Percentiles rank a stretch among this genome's conserved stretches.
phyloP scores from a whole-genome alignment of 192 early-diverging fungal species.

The Chytriomyces sp. region DNA sequence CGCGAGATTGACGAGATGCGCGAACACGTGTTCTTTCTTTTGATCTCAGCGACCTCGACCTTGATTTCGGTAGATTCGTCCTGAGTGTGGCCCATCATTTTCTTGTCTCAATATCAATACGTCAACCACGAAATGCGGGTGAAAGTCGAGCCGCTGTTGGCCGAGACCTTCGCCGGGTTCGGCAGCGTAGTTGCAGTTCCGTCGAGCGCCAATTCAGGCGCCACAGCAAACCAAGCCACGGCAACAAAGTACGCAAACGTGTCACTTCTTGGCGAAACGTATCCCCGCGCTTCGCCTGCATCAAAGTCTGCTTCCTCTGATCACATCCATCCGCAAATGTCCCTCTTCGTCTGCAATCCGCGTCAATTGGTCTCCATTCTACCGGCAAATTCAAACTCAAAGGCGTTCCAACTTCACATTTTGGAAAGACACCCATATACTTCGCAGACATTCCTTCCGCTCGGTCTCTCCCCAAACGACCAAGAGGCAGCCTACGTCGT shows the following conservation, averaged over 20 bases:
- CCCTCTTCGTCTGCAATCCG: conserved; percentile 5
- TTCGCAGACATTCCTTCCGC: conserved; percentile 79
- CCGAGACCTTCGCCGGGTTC: conserved; percentile 67
- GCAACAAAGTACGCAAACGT: conserved; percentile 71
- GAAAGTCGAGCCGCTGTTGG: conserved; percentile 51
- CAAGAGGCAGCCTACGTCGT: conserved; percentile 59
- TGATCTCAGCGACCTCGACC: no score
- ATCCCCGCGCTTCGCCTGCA: conserved; percentile 1
- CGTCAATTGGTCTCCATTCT: background rate
- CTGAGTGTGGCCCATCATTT: no score
- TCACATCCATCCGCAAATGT: background rate
- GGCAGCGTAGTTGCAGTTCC: conserved; percentile 65
- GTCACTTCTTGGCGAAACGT: conserved; percentile 51
- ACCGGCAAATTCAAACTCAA: conserved; percentile 4
- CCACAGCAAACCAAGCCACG: conserved; percentile 71
- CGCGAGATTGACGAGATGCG: no score
- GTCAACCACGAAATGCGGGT: no score
- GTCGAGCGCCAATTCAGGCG: background rate
- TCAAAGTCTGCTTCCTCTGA: no score
- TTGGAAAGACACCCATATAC: conserved; percentile 81
- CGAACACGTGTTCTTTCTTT: no score
- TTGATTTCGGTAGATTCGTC: no score
- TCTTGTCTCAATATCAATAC: no score
- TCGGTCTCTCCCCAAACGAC: conserved; percentile 36
- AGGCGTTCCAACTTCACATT: conserved; percentile 48